phyloP scores from a whole-genome alignment of 108 stramenopile genomes.

The Cyclotella distinguenda region DNA sequence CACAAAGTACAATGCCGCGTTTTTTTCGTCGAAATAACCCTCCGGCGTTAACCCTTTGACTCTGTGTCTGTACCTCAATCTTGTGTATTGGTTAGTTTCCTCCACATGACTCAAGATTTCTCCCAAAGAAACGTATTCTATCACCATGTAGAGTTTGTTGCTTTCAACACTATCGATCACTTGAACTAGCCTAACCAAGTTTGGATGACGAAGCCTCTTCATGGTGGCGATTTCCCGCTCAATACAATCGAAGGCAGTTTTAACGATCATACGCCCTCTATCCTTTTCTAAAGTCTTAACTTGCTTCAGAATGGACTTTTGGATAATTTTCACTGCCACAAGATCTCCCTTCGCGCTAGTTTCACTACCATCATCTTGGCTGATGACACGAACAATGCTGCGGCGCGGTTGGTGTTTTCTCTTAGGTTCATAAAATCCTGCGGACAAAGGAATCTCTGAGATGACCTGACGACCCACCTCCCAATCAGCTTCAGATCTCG shows the following conservation, averaged over 20 bases:
- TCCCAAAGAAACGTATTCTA: conserved; percentile 87
- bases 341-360: conserved; percentile 47
- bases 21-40: conserved; percentile 79
- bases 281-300: conserved; percentile 62
- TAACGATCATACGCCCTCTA: conserved; percentile 52
- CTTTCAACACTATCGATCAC: conserved; percentile 84
- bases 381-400: conserved; percentile 27
- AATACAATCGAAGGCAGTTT: conserved; percentile 79
- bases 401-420: conserved; percentile 3
- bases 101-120: conserved; percentile 83
- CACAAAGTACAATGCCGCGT: conserved; percentile 79
- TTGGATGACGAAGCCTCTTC: conserved; percentile 86
- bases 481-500: not conserved
- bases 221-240: conserved; percentile 89
- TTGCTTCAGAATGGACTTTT: conserved; percentile 76
- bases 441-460: not conserved
- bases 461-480: not conserved
- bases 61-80: conserved; percentile 22
- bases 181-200: conserved; percentile 74
- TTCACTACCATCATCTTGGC: conserved; percentile 5
- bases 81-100: conserved; percentile 62
- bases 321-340: conserved; percentile 84
- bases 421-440: not conserved
- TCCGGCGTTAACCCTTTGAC: conserved; percentile 45
- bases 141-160: conserved; percentile 82